Evolutionary conservation across 345 rosid genomes (phyloP).

Genomic region (Murraya paniculata): DNA sequence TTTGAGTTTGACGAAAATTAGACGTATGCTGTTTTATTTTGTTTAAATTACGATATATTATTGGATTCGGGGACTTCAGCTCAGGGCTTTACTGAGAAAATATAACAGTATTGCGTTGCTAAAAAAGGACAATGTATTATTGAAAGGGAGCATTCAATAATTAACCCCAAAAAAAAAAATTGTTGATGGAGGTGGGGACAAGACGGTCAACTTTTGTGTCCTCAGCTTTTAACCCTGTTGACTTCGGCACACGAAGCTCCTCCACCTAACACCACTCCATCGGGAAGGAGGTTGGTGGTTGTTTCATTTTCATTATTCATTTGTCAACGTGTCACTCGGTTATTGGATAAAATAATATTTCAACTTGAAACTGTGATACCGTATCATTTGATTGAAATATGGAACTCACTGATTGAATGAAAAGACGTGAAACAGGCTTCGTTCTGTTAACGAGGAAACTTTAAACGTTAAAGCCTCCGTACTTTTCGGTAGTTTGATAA

Average conservation of each 20-base stretch:
- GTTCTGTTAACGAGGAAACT: neutral
- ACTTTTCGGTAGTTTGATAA: constrained; percentile 21
- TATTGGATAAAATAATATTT: no score
- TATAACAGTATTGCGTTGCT: no score
- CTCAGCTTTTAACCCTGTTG: neutral
- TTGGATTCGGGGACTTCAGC: no score
- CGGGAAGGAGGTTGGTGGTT: neutral
- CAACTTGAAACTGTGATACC: neutral
- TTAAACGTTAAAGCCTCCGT: constrained; percentile 4
- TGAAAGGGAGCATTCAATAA: neutral
- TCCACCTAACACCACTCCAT: neutral
- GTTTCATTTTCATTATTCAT: neutral
- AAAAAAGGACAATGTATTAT: no score
- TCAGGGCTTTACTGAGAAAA: no score
- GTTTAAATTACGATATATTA: no score
- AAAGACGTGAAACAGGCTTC: neutral
- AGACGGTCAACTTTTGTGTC: neutral
- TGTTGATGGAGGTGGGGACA: constrained; percentile 3
- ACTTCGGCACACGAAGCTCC: rapidly evolving
- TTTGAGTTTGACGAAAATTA: no score
- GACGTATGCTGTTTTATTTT: no score
- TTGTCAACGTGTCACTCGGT: neutral
- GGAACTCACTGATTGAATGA: neutral
- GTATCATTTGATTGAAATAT: neutral
- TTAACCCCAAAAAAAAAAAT: neutral